Conservation (phyloP, 1,284 basidiomycete species). For the Lignosus rhinocerotis region DNA sequence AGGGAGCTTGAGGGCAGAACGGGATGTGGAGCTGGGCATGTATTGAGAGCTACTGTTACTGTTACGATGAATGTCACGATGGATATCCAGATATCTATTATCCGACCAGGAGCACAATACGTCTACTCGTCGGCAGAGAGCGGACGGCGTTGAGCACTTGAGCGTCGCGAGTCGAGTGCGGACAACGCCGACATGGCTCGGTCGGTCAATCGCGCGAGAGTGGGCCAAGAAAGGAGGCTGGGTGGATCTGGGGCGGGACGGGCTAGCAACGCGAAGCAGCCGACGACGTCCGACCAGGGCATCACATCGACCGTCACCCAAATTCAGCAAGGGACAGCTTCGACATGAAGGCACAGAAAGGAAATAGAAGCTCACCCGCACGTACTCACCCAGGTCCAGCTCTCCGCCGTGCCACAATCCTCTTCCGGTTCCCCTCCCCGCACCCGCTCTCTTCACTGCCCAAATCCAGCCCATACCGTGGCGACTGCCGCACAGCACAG, state of each 20-base stretch:
- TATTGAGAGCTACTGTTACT: too few species aligned
- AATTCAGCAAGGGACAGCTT: background rate
- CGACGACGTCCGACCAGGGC: background rate
- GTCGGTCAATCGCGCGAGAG: too few species aligned
- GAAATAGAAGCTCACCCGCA: background rate
- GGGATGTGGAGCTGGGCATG: background rate
- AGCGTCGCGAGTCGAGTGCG: too few species aligned
- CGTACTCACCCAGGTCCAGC: too few species aligned
- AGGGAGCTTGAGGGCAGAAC: background rate
- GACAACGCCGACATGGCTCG: background rate
- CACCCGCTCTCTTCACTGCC: slow-evolving; percentile 18
- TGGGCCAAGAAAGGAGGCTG: background rate
- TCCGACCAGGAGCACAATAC: too few species aligned
- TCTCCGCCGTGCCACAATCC: slow-evolving; percentile 11
- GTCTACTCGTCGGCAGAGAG: too few species aligned
- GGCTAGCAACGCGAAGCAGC: background rate
- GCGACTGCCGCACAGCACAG: background rate
- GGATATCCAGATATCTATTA: too few species aligned
- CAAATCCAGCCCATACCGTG: background rate
- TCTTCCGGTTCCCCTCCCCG: slow-evolving; percentile 18
- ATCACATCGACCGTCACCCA: background rate
- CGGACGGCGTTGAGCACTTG: too few species aligned
- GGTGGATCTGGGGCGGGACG: background rate
- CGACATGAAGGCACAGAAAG: background rate
- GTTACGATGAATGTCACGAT: too few species aligned